phyloP scores from a whole-genome alignment of 129 eudicot genomes.

The Flaveria sonorensis region DNA sequence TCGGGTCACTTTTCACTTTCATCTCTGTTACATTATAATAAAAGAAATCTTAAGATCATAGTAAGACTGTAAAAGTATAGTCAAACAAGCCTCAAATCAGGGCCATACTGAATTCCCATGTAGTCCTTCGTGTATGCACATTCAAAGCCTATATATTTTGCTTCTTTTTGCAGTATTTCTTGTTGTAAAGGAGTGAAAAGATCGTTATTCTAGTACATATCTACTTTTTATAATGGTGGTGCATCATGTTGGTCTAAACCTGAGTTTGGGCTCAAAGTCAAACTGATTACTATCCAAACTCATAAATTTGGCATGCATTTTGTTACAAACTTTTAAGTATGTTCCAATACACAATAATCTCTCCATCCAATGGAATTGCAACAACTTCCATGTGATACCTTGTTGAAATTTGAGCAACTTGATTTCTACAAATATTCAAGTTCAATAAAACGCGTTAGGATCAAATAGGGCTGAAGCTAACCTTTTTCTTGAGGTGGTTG shows the following conservation, averaged over 20 bases:
- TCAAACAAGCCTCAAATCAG: background rate
- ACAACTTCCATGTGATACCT: background rate
- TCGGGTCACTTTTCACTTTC: slow-evolving; percentile 41
- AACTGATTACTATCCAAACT: background rate
- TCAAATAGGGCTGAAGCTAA: background rate
- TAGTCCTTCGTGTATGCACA: background rate
- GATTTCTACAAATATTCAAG: background rate
- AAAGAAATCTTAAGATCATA: background rate
- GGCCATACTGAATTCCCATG: background rate
- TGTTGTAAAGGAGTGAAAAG: background rate
- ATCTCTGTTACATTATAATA: slow-evolving; percentile 44
- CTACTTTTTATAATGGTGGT: background rate
- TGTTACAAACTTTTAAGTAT: slow-evolving; percentile 2
- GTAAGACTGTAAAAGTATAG: background rate
- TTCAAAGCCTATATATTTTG: background rate
- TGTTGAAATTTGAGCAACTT: background rate
- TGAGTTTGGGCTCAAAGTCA: background rate
- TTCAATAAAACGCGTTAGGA: background rate
- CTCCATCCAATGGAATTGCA: background rate
- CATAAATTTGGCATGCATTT: background rate
- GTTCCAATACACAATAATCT: background rate
- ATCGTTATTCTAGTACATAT: background rate
- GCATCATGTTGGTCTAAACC: background rate
- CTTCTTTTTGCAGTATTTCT: background rate
- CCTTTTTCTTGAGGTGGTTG: slow-evolving; percentile 63